A percentile compares a stretch with the other conserved stretches of the same genome.
Evolutionary conservation across 2,329 filamentous ascomycete genomes (phyloP).

Genomic region (Pseudogymnoascus sp.): DNA sequence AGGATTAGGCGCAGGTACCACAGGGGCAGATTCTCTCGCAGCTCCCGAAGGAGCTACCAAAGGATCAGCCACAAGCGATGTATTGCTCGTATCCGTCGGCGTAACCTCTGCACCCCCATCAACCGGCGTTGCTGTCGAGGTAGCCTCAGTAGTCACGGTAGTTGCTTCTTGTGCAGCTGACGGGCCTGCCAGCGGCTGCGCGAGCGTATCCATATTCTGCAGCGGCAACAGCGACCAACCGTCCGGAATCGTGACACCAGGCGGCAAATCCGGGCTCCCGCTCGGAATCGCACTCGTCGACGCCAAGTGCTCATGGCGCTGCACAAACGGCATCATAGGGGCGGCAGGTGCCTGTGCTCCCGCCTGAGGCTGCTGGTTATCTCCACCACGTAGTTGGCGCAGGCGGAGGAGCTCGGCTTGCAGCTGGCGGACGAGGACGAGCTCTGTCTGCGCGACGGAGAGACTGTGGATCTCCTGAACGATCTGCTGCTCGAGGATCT

Average conservation of each 20-base stretch:
- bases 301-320: constrained; percentile 41
- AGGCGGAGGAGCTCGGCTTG: constrained; percentile 50
- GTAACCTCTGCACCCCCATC: not conserved
- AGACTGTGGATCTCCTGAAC: constrained; percentile 59
- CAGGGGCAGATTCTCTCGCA: not conserved
- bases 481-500: constrained; percentile 61
- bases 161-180: not conserved
- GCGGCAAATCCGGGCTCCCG: constrained; percentile 54
- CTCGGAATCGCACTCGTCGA: constrained; percentile 48
- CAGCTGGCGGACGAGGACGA: constrained; percentile 60
- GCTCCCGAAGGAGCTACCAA: not conserved
- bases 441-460: constrained; percentile 57
- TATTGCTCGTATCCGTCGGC: not conserved
- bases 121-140: not conserved
- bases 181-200: constrained; percentile 15
- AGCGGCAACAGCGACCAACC: constrained; percentile 60
- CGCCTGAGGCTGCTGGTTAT: constrained; percentile 9
- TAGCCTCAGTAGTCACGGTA: not conserved
- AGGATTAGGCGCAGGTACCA: not conserved
- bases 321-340: constrained; percentile 20
- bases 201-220: constrained; percentile 36
- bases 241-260: constrained; percentile 55
- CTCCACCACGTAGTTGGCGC: not conserved
- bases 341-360: constrained; percentile 13
- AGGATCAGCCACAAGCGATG: not conserved